Conservation (phyloP, 1,139 yeast species). For the Pichia sp. region DNA sequence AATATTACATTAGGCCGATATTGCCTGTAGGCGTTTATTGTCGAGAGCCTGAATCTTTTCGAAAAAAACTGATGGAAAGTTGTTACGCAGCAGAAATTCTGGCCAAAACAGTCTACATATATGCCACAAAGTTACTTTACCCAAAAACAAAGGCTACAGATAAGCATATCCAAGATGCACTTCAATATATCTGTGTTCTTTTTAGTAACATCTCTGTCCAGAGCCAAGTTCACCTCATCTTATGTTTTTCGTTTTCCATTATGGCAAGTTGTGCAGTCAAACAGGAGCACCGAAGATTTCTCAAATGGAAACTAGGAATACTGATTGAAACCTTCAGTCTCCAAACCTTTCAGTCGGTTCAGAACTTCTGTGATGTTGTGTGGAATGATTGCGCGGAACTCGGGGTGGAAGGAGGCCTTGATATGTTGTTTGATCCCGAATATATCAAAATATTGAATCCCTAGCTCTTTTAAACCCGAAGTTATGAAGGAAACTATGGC, state of each 20-base stretch:
- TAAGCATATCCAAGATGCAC: conserved; percentile 12
- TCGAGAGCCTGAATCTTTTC: conserved; percentile 19
- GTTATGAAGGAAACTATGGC: no score
- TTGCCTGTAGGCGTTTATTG: conserved; percentile 18
- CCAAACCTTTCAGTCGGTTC: neutral
- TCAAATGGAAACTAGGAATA: conserved; percentile 15
- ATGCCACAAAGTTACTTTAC: conserved; percentile 17
- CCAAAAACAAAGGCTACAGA: conserved; percentile 11
- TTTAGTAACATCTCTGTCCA: conserved; percentile 15
- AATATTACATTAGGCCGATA: conserved; percentile 19
- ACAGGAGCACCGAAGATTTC: conserved; percentile 15
- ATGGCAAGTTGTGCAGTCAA: conserved; percentile 16
- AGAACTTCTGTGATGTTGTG: neutral
- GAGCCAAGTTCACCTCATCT: conserved; percentile 14
- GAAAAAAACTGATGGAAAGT: conserved; percentile 20
- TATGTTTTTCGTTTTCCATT: conserved; percentile 19
- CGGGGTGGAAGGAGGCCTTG: no score
- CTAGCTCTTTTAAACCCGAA: no score
- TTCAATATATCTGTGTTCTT: conserved; percentile 12
- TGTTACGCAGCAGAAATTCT: conserved; percentile 21
- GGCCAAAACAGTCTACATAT: conserved; percentile 18
- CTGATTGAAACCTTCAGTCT: conserved; percentile 11
- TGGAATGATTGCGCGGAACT: neutral
- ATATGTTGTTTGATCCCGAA: conserved; percentile 6
- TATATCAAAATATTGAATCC: no score